Percentiles rank a stretch among this genome's conserved stretches.
phyloP scores from a whole-genome alignment of 202 grass and related monocot genomes.

The Musa balbisiana region DNA sequence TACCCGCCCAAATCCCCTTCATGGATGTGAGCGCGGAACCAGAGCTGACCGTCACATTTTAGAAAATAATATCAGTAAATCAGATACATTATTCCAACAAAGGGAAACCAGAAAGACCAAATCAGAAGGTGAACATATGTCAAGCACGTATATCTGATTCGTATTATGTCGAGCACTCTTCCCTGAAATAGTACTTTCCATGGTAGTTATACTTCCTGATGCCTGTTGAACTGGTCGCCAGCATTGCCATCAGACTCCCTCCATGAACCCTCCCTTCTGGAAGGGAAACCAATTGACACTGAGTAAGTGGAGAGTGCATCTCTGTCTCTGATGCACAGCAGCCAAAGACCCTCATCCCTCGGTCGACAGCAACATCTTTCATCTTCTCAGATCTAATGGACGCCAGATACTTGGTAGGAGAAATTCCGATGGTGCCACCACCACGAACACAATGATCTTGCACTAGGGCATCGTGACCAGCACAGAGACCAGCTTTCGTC shows the following conservation, averaged over 20 bases:
- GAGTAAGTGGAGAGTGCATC: neutral
- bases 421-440: neutral
- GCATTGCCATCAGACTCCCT: slow-evolving; percentile 8
- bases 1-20: no score
- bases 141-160: no score
- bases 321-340: neutral
- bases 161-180: no score
- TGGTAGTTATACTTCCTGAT: no score
- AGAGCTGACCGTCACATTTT: no score
- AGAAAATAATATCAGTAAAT: no score
- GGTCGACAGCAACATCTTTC: neutral
- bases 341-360: neutral
- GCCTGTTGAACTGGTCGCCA: neutral
- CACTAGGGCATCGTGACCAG: neutral
- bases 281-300: neutral
- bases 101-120: no score
- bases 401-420: no score
- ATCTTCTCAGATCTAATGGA: neutral
- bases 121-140: no score
- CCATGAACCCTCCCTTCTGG: slow-evolving; percentile 20
- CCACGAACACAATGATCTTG: neutral
- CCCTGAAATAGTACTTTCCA: no score
- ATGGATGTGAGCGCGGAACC: no score
- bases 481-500: neutral
- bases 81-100: no score